A percentile compares a stretch with the other conserved stretches of the same genome.
These are phyloP conservation scores for Xanthoconium separans DNA, from an alignment of 1,284 basidiomycete species.

Conservation along the genomic window DNA sequence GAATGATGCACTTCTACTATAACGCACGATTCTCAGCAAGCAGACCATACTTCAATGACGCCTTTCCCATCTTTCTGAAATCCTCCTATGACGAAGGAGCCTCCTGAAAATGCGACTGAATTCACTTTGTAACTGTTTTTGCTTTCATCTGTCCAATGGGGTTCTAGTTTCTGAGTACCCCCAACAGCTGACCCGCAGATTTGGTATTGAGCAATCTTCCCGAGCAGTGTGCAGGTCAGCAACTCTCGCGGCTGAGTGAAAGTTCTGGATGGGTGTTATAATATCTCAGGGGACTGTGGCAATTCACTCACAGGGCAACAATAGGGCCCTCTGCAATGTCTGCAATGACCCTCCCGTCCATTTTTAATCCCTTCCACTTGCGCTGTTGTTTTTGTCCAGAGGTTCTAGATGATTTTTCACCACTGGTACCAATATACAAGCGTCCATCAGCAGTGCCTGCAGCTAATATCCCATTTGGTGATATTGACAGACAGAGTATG, in stretches of 20 bases:
- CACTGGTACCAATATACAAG: constrained; percentile 65
- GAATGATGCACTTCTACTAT: constrained; percentile 1
- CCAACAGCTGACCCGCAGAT: constrained; percentile 35
- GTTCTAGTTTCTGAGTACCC: constrained; percentile 38
- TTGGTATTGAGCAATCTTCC: constrained; percentile 49
- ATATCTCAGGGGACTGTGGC: background rate
- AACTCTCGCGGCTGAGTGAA: constrained; percentile 49
- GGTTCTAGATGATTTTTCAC: constrained; percentile 46
- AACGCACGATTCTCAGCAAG: constrained; percentile 7
- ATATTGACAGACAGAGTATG: constrained; percentile 58
- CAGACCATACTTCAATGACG: constrained; percentile 56
- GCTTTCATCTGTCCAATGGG: constrained; percentile 46
- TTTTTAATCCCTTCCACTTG: constrained; percentile 70
- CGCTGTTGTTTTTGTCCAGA: constrained; percentile 53
- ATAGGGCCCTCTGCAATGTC: constrained; percentile 69
- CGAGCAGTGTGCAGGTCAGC: constrained; percentile 59
- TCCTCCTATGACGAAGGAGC: constrained; percentile 57
- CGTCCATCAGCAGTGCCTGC: constrained; percentile 74
- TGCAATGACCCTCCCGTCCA: constrained; percentile 42
- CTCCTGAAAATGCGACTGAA: constrained; percentile 42
- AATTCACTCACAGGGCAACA: constrained; percentile 55
- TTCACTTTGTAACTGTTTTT: constrained; percentile 59
- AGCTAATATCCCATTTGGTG: constrained; percentile 57
- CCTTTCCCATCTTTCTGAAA: constrained; percentile 57
- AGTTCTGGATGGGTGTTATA: constrained; percentile 36